Percentiles rank a stretch among this genome's conserved stretches.
These are phyloP conservation scores for Marchantia paleacea DNA, from an alignment of 225 moss, liverwort and hornwort genomes.

Conservation along the genomic window DNA sequence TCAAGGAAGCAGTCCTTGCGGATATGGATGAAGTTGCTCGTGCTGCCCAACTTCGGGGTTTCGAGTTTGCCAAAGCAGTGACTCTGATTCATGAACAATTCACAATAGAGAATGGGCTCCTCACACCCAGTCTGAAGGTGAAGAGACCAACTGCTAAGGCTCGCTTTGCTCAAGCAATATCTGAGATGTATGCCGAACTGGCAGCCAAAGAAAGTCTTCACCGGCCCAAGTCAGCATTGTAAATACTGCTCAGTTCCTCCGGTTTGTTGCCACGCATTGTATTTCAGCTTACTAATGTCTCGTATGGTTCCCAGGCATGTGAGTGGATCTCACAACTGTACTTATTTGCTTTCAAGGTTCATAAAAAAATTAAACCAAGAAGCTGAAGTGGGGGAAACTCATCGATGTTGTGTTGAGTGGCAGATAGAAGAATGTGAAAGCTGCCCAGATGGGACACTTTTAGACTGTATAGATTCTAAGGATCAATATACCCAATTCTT, in stretches of 20 bases:
- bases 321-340: slow-evolving; percentile 7
- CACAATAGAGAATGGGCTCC: slow-evolving; percentile 72
- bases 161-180: slow-evolving; percentile 57
- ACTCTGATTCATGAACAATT: slow-evolving; percentile 65
- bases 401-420: not conserved
- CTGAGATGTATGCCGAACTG: slow-evolving; percentile 71
- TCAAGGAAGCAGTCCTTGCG: slow-evolving; percentile 75
- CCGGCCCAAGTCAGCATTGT: slow-evolving; percentile 28
- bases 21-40: slow-evolving; percentile 89
- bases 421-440: not conserved
- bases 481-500: slow-evolving; percentile 9
- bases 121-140: slow-evolving; percentile 92
- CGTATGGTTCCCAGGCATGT: not conserved
- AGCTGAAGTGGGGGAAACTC: not conserved
- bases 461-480: slow-evolving; percentile 12
- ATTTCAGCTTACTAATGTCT: not conserved
- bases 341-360: slow-evolving; percentile 4
- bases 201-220: slow-evolving; percentile 35
- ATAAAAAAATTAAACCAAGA: slow-evolving; percentile 6
- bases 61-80: slow-evolving; percentile 84
- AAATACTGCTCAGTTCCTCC: slow-evolving; percentile 3
- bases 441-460: not conserved
- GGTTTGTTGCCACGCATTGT: not conserved
- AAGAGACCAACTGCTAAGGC: slow-evolving; percentile 85
- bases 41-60: slow-evolving; percentile 72